phyloP scores from a whole-genome alignment of 228 moss, liverwort and hornwort genomes.

The Sphagnum fallax region DNA sequence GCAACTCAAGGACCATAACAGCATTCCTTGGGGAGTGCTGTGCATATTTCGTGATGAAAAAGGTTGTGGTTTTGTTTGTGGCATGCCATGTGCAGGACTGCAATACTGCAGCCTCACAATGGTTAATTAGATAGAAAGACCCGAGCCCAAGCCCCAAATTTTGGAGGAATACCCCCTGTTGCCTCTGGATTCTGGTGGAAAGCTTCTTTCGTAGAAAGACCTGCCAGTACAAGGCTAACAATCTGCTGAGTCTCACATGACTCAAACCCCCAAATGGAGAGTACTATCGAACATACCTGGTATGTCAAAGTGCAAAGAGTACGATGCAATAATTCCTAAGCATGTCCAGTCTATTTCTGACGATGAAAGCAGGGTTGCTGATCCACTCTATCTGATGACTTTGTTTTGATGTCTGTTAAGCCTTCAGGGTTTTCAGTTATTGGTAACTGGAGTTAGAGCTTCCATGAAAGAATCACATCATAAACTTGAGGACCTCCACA shows the following conservation, averaged over 20 bases:
- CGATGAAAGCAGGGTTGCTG: too few species aligned
- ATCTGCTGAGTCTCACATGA: background rate
- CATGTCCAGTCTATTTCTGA: too few species aligned
- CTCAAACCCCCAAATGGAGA: background rate
- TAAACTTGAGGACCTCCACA: background rate
- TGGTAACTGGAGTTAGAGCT: too few species aligned
- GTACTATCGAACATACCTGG: background rate
- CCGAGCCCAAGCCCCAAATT: background rate
- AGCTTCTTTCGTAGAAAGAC: constrained; percentile 2
- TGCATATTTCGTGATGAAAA: constrained; percentile 2
- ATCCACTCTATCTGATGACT: too few species aligned
- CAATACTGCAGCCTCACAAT: constrained; percentile 11
- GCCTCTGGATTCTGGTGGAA: constrained; percentile 7
- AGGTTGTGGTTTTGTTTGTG: constrained; percentile 8
- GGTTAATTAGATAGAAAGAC: constrained; percentile 7
- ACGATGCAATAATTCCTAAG: background rate
- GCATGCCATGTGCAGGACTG: constrained; percentile 10
- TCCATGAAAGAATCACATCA: background rate
- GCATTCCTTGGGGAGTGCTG: background rate
- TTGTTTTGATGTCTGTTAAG: too few species aligned
- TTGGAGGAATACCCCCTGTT: constrained; percentile 4
- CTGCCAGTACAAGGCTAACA: constrained; percentile 8
- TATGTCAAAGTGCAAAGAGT: background rate
- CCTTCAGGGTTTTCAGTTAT: too few species aligned
- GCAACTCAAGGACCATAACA: background rate